These are phyloP conservation scores for Acacia pycnantha DNA, from an alignment of 331 rosid genomes.

Conservation along the genomic window DNA sequence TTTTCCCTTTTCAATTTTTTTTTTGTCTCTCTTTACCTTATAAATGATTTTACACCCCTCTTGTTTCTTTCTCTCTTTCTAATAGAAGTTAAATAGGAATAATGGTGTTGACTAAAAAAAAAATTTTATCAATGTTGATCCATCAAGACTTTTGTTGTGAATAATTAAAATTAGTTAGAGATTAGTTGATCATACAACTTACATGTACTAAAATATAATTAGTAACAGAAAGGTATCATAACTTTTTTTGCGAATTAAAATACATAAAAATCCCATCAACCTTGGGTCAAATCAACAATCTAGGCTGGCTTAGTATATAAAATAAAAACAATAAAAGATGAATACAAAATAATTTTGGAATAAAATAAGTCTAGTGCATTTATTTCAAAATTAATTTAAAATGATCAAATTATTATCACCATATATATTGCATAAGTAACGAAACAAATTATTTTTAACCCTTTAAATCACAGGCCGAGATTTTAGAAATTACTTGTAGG, in stretches of 20 bases:
- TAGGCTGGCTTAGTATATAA: not conserved
- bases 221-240: not conserved
- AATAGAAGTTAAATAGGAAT: too few relatives aligned
- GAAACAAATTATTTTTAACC: not conserved
- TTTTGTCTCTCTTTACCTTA: too few relatives aligned
- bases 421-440: not conserved
- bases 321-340: too few relatives aligned
- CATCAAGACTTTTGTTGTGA: not conserved
- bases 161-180: not conserved
- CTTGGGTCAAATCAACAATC: too few relatives aligned
- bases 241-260: too few relatives aligned
- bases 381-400: too few relatives aligned
- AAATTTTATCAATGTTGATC: not conserved
- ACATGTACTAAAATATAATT: not conserved
- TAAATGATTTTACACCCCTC: too few relatives aligned
- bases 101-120: not conserved
- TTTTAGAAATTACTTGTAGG: too few relatives aligned
- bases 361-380: too few relatives aligned
- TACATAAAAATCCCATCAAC: too few relatives aligned
- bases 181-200: not conserved
- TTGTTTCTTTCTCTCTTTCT: too few relatives aligned
- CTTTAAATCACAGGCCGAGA: not conserved
- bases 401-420: not conserved
- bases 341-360: not conserved
- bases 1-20: too few relatives aligned